These are phyloP conservation scores for Aspergillus intermedius DNA, from an alignment of 2,329 filamentous ascomycete species.

Conservation along the genomic window DNA sequence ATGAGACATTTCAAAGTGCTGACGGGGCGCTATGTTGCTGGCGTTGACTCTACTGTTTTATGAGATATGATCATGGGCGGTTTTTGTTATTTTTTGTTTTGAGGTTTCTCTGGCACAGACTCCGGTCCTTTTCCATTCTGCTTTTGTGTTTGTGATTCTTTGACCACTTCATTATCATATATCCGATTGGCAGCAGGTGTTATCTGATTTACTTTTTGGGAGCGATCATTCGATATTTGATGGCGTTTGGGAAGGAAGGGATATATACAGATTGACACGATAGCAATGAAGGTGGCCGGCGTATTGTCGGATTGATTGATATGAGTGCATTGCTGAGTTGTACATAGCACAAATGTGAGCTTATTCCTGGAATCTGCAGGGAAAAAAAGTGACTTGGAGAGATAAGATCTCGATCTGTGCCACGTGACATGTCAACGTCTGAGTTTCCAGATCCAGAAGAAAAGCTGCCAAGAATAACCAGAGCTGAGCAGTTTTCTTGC, in stretches of 20 bases:
- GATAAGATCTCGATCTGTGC: no score
- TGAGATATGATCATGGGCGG: neutral
- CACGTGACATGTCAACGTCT: no score
- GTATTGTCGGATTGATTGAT: no score
- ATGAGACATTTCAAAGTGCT: neutral
- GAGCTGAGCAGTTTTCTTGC: no score
- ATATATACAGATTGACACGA: constrained; percentile 18
- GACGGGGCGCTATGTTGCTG: neutral
- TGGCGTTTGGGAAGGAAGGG: neutral
- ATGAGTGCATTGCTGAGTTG: no score
- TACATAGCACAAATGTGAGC: no score
- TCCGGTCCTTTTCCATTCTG: neutral
- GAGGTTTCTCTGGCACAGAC: neutral
- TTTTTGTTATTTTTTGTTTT: neutral
- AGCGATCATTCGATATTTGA: constrained; percentile 9
- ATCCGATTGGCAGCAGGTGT: neutral
- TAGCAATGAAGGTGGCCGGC: neutral
- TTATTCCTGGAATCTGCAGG: no score
- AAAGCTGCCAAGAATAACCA: no score
- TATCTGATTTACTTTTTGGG: constrained; percentile 4
- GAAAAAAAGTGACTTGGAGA: no score
- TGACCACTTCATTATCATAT: constrained; percentile 1
- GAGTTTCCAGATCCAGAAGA: no score
- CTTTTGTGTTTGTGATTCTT: constrained; percentile 2
- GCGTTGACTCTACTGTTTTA: neutral